Conservation (phyloP, 495 filamentous ascomycete genomes). For the Penicillium canariense region DNA sequence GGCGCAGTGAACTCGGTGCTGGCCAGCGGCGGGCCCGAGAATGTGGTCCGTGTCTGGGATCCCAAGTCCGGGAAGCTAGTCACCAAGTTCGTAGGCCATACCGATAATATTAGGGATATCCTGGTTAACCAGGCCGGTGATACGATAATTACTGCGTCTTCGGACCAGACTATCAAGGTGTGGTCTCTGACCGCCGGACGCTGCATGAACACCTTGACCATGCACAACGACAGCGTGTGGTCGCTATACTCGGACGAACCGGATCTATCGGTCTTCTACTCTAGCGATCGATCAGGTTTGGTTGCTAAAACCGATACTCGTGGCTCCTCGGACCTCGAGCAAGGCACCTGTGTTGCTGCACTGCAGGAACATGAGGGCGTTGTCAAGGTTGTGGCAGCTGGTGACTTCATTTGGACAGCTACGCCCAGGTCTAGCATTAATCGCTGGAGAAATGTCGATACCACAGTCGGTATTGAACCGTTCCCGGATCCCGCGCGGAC, state of each 20-base stretch:
- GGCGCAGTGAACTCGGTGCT: conserved; percentile 71
- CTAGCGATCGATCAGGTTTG: conserved; percentile 83
- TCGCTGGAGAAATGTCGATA: conserved; percentile 87
- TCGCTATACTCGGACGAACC: conserved; percentile 89
- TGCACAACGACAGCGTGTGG: conserved; percentile 99
- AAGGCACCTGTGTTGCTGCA: conserved; percentile 83
- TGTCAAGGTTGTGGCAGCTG: conserved; percentile 75
- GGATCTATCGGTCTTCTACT: conserved; percentile 85
- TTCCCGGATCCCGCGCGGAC: conserved; percentile 54
- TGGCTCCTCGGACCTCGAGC: conserved; percentile 74
- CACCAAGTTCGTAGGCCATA: conserved; percentile 97
- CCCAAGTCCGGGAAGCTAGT: conserved; percentile 82
- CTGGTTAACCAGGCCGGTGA: conserved; percentile 84
- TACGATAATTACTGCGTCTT: conserved; percentile 90
- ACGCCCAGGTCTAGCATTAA: conserved; percentile 94
- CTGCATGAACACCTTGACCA: conserved; percentile 96
- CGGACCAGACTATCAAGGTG: conserved; percentile 94
- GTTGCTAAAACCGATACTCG: conserved; percentile 93
- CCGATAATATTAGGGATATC: conserved; percentile 89
- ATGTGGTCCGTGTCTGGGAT: conserved; percentile 92
- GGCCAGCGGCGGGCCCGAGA: conserved; percentile 92
- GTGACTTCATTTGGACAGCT: conserved; percentile 88
- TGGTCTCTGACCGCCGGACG: conserved; percentile 94
- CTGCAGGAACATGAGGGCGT: conserved; percentile 90
- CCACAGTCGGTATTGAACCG: conserved; percentile 56